A percentile compares a stretch with the other conserved stretches of the same genome.
phyloP scores from a whole-genome alignment of 768 basidiomycete species.

The Neoboletus magnificus region DNA sequence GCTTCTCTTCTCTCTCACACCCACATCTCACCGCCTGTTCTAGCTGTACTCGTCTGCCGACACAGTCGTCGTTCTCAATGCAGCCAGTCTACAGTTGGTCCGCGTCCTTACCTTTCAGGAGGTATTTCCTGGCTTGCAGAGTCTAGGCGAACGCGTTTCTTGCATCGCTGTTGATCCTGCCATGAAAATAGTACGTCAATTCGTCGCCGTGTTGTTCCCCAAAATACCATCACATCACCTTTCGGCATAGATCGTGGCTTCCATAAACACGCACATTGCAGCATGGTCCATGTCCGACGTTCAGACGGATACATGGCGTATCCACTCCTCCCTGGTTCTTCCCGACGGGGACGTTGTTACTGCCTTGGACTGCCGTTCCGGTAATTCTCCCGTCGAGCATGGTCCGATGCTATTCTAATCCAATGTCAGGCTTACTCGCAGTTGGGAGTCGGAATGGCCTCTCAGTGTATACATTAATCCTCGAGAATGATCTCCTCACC shows the following conservation, averaged over 20 bases:
- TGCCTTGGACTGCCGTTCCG: conserved; percentile 70
- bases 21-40: background rate
- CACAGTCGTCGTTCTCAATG: conserved; percentile 67
- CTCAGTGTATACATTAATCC: conserved; percentile 71
- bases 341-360: conserved; percentile 53
- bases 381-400: conserved; percentile 36
- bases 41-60: conserved; percentile 75
- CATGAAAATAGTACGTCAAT: conserved; percentile 70
- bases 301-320: conserved; percentile 63
- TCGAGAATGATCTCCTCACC: conserved; percentile 78
- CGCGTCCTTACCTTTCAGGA: conserved; percentile 78
- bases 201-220: background rate
- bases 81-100: conserved; percentile 58
- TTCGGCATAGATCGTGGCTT: conserved; percentile 62
- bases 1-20: background rate
- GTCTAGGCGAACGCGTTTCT: conserved; percentile 45
- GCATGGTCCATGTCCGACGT: conserved; percentile 76
- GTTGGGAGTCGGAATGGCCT: conserved; percentile 60
- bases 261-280: conserved; percentile 64
- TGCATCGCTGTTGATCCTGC: conserved; percentile 70
- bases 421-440: conserved; percentile 63
- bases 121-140: conserved; percentile 63
- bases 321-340: conserved; percentile 78
- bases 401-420: conserved; percentile 23
- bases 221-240: conserved; percentile 4